Base-by-base conservation (phyloP, 495 filamentous ascomycete species). In the Aspergillus nidulans region DNA sequence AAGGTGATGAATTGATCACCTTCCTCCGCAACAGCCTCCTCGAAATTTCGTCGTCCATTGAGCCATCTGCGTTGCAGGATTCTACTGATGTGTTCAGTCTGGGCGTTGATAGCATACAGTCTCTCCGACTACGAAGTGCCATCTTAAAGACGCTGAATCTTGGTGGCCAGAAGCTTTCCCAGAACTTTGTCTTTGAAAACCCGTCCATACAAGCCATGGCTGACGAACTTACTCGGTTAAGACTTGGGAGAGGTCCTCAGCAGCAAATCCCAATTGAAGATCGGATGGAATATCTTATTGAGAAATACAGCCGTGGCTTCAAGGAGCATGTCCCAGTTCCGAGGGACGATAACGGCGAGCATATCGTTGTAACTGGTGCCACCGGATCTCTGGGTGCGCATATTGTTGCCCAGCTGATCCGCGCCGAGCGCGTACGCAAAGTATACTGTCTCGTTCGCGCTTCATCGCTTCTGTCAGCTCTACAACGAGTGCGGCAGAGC, bases 351-450 rank as follows among this genome's bases (percentile, higher is more conserved):
- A 41, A 66, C 47, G 61, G 53, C 26, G 44, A 63, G 47, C 47
- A 66, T 42, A 39, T 69, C 49, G 43, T 67, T 54, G 56, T 87
- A 9, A 86, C 83, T 1, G 84, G 84, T n/a, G 81, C 77, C n/a
- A 87, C 84, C n/a, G 84, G 84, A 1, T 72, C 79, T 1, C 69
- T 87, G 5, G 84, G 84, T 5, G 72, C 77, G 2, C 77, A 85
- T 50, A 69, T 86, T 13, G 74, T 83, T 1, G 44, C 70, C 47
- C 67, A 71, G 25, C 64, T 83, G 3, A 53, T 54, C 1, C 54
- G 50, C 9, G 38, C 51, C 0, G 34, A 63, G 1, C 20, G 42
- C 4, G 64, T 81, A 2, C 47, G 26, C 6, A 68, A 61, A 6
- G 70, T 87, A 5, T 75, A 77, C 58, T 85, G 81, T 60, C 70